These are phyloP conservation scores for Trametes maxima DNA, from an alignment of 768 basidiomycete species.

Conservation along the genomic window DNA sequence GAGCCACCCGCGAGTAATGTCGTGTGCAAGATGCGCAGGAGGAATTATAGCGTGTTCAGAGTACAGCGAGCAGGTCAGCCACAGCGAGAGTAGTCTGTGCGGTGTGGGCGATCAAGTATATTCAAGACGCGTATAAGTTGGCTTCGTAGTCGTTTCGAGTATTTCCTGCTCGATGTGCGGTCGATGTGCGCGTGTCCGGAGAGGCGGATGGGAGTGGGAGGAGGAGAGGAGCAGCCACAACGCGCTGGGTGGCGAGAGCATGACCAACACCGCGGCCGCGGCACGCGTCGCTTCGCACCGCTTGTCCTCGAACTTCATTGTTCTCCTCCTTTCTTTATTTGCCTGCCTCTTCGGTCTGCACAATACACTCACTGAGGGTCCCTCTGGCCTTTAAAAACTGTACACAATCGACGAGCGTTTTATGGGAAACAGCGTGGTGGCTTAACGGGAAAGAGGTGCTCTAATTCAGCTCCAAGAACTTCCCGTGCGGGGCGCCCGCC, in stretches of 20 bases:
- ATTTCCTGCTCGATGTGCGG: no score
- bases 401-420: no score
- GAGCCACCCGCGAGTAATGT: not conserved
- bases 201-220: not conserved
- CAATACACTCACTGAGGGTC: no score
- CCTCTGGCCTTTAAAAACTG: no score
- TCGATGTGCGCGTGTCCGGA: not conserved
- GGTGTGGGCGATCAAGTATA: not conserved
- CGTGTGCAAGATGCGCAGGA: not conserved
- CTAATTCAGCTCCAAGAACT: no score
- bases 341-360: not conserved
- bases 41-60: not conserved
- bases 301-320: not conserved
- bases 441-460: no score
- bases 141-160: no score
- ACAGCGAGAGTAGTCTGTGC: not conserved
- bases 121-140: not conserved
- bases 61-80: not conserved
- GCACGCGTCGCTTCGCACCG: not conserved
- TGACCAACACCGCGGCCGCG: no score
- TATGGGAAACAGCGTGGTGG: no score
- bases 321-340: not conserved
- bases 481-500: no score
- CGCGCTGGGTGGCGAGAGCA: not conserved
- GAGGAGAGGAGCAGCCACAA: conserved; percentile 8